Evolutionary conservation across 2,329 filamentous ascomycete genomes (phyloP), one percentile per base, ranked within the genome.

Genomic region (Scleromitrula shiraiana): DNA sequence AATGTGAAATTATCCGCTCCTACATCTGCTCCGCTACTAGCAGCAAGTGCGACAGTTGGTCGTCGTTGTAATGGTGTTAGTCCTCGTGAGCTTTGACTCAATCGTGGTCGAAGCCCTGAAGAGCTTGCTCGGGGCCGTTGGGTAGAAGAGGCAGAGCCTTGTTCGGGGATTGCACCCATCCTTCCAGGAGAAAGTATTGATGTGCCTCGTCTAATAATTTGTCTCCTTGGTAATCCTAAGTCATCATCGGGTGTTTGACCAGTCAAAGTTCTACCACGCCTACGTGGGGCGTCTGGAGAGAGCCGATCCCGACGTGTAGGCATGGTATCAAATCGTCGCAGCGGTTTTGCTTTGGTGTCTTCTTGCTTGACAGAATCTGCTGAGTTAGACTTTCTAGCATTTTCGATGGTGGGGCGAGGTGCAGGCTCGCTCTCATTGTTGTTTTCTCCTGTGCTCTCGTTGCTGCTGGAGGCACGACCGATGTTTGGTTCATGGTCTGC

Each of bases 1-100:
- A 64, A 43, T n/a, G 59, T 59, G 46, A 62, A 63, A 37, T 57
- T 60, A 4, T 42, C 40, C n/a, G 40, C 30, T 7, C 46, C 46
- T 19, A 30, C 22, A 17, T 51, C 27, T 15, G 17, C 26, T 50
- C 52, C 46, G 4, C 38, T 36, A 12, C 38, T 35, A 14, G 27
- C 10, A 4, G 43, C 45, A 15, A 47, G 10, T 5, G 49, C 50
- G 45, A 49, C 50, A 29, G 33, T 37, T 8, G 42, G 38, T 42
- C 24, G 22, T 22, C 37, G 45, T 43, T 45, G 26, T 23, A 50
- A 38, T n/a, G n/a, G n/a, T n/a, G 38, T 33, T 36, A 27, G 22
- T 52, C 38, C 33, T 19, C 46, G 36, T 42, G 41, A 38, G 42
- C 7, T 48, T 38, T 19, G 17, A 33, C 45, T 42, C 23, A 23